These are phyloP conservation scores for Solanum okadae DNA, from an alignment of 257 asterid species.

Conservation along the genomic window DNA sequence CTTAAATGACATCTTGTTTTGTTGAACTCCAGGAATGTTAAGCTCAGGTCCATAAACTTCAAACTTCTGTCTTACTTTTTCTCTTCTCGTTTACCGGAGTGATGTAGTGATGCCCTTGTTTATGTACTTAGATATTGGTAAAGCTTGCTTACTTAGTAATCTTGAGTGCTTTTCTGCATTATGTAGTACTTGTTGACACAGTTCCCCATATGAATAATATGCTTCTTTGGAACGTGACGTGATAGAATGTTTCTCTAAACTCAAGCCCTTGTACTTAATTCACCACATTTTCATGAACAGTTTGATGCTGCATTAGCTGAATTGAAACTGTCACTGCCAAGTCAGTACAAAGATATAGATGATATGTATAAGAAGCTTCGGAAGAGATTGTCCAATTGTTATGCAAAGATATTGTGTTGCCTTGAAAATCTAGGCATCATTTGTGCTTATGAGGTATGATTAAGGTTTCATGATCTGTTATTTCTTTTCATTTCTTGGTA, in stretches of 20 bases:
- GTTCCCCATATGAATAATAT: not conserved
- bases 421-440: constrained; percentile 74
- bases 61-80: not conserved
- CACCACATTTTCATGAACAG: constrained; percentile 22
- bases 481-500: not conserved
- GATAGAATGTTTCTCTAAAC: not conserved
- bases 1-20: not conserved
- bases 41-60: not conserved
- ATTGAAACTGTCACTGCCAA: constrained; percentile 20
- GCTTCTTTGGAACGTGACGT: not conserved
- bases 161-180: not conserved
- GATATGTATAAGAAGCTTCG: constrained; percentile 23
- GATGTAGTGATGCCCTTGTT: not conserved
- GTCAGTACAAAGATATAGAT: constrained; percentile 20
- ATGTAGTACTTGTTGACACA: not conserved
- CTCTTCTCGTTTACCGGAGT: not conserved
- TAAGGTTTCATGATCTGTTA: not conserved
- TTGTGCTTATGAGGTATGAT: constrained; percentile 70
- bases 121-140: not conserved
- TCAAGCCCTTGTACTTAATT: not conserved
- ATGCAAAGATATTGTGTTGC: constrained; percentile 48
- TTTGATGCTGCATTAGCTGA: constrained; percentile 45
- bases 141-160: not conserved
- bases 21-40: not conserved
- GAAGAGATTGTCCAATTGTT: constrained; percentile 40